Evolutionary conservation across 345 rosid genomes (phyloP).

Genomic region (Acer yangbiense): DNA sequence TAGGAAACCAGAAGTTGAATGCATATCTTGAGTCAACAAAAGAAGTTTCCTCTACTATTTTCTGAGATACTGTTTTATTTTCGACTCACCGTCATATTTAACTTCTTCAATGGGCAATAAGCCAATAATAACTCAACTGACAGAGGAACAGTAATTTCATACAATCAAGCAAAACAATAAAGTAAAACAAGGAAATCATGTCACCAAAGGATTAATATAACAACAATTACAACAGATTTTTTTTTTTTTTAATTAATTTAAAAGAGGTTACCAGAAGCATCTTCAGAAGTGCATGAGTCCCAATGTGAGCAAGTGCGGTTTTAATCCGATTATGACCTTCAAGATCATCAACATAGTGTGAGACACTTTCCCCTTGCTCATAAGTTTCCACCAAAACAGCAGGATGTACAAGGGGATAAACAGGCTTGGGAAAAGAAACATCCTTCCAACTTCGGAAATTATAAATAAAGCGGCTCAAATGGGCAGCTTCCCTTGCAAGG

Average conservation of each 20-base stretch:
- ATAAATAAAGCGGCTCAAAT: conserved; percentile 86
- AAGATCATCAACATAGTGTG: conserved; percentile 78
- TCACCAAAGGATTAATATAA: background rate
- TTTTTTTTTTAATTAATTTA: background rate
- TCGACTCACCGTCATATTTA: background rate
- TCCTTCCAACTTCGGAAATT: conserved; percentile 92
- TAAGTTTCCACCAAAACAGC: conserved; percentile 94
- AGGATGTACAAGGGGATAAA: conserved; percentile 94
- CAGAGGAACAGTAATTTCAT: background rate
- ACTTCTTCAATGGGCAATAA: background rate
- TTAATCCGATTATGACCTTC: conserved; percentile 69
- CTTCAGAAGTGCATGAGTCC: conserved; percentile 95
- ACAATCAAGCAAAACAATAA: background rate
- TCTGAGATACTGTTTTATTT: background rate
- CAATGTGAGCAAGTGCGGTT: conserved; percentile 87
- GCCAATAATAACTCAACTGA: background rate
- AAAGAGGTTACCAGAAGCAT: conserved; percentile 82
- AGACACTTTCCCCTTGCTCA: conserved; percentile 93
- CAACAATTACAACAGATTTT: conserved; percentile 1
- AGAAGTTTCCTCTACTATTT: background rate
- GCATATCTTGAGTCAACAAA: background rate
- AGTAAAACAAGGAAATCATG: background rate
- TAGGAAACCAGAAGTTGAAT: no score
- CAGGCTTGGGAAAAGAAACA: conserved; percentile 97
- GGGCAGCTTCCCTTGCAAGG: conserved; percentile 99